Evolutionary conservation across 2,329 filamentous ascomycete species (phyloP), one percentile per base, ranked within the genome.

Genomic region (Chaetomiaceae sp.): DNA sequence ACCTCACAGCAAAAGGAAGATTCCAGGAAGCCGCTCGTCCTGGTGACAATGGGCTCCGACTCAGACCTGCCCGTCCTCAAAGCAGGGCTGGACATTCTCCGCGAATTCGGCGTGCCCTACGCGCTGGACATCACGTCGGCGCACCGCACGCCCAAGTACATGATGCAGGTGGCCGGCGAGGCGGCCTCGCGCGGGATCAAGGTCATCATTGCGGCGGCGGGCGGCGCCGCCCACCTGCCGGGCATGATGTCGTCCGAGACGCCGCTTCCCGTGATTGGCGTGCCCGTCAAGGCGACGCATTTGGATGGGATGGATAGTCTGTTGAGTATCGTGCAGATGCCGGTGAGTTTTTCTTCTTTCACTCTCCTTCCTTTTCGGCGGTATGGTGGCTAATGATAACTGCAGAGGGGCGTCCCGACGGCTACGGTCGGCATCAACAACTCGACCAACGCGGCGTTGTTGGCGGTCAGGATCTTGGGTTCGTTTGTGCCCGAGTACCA

Each of bases 31-130:
- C 84, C 86, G 0, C 69, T 89, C 0, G 85, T 94, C 1, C 82
- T 87, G 12, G 81, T 94, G 3, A 90, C 89, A 25, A 92, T 92
- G 88, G 89, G 89, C 34, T 92, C 88, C 1, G 86, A 90, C 71
- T 89, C 85, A 9, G 88, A 91, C 65, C 78, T 91, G 22, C 80
- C 79, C 2, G 81, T 88, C 15, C 80, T 91, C 36, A 78, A 77
- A 56, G 79, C 80, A 0, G 87, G 81, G 1, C 73, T 90, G 19
- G 78, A 87, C 54, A 77, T 89, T 31, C 77, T 91, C 3, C 74
- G 80, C 51, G 75, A 81, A n/a, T 87, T 92, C 57, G 66, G 74
- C n/a, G 86, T 94, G 11, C 84, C 87, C 0, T 88, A 83, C 71
- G 81, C 85, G 6, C 77, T 83, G 15, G 83, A 82, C 64, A 91